These are phyloP conservation scores for Aspergillus tanneri DNA, from an alignment of 2,329 filamentous ascomycete species.

Conservation along the genomic window DNA sequence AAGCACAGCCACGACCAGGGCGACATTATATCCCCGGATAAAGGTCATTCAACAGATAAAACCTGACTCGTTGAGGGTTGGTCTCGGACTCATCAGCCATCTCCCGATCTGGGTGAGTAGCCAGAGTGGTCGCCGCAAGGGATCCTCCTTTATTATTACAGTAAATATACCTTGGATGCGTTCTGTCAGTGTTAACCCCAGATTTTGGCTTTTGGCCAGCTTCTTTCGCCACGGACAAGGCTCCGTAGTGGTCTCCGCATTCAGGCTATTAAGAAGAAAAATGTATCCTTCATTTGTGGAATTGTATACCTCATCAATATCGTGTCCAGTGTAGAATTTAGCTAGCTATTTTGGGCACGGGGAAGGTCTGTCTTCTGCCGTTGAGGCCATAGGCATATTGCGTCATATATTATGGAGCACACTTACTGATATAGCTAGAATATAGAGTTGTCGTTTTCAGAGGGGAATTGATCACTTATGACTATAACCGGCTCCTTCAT, in stretches of 20 bases:
- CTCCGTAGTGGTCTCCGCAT: constrained; percentile 6
- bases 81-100: constrained; percentile 2
- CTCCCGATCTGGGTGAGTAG: background rate
- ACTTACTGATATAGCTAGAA: too few species aligned
- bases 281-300: background rate
- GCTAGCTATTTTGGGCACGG: background rate
- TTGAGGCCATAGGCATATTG: too few species aligned
- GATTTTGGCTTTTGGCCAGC: constrained; percentile 5
- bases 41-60: constrained; percentile 9
- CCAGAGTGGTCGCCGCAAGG: background rate
- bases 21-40: constrained; percentile 9
- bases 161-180: too few species aligned
- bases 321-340: background rate
- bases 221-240: constrained; percentile 2
- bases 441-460: background rate
- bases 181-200: constrained; percentile 4
- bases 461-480: background rate
- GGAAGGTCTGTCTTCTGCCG: too few species aligned
- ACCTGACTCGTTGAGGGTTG: constrained; percentile 7
- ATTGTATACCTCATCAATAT: too few species aligned
- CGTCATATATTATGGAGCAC: too few species aligned
- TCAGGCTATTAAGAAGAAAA: background rate
- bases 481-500: background rate
- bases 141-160: background rate
- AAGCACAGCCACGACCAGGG: constrained; percentile 11